A percentile compares a stretch with the other conserved stretches of the same genome.
Conservation (phyloP, 2,329 filamentous ascomycete genomes). For the Xylariales sp. region DNA sequence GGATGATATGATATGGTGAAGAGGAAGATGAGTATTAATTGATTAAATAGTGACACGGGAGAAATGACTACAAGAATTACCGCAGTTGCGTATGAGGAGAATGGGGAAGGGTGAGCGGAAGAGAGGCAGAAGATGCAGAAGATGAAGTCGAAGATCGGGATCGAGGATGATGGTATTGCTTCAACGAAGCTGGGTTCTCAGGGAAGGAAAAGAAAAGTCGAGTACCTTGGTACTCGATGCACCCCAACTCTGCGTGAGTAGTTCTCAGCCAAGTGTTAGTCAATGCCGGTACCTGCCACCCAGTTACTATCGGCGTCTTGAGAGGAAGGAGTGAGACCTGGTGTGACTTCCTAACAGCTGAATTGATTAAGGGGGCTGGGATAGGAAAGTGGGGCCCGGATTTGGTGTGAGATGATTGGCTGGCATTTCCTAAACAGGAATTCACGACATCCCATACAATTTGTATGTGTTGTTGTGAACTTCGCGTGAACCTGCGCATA, state of each 20-base stretch:
- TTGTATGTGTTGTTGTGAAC: conserved; percentile 41
- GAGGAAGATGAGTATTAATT: neutral
- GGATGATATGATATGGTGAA: neutral
- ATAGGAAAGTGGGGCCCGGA: conserved; percentile 31
- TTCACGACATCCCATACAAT: conserved; percentile 42
- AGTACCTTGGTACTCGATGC: neutral
- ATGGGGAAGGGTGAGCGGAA: neutral
- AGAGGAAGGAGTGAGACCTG: conserved; percentile 31
- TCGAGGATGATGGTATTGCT: neutral
- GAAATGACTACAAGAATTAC: neutral
- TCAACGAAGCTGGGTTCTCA: neutral
- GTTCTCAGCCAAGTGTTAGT: conserved; percentile 38
- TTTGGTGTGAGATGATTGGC: conserved; percentile 38
- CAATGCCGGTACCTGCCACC: conserved; percentile 27
- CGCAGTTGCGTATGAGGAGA: neutral
- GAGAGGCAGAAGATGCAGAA: neutral
- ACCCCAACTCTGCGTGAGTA: conserved; percentile 12
- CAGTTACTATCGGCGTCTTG: conserved; percentile 44
- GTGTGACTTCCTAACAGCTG: conserved; percentile 21
- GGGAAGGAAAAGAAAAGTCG: neutral
- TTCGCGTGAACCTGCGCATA: conserved; percentile 30
- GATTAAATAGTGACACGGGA: neutral
- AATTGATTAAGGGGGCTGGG: conserved; percentile 21
- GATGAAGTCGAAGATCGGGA: neutral
- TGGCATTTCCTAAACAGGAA: conserved; percentile 38